A percentile compares a stretch with the other conserved stretches of the same genome.
These are phyloP conservation scores for Tieghemiomyces parasiticus DNA, from an alignment of 192 early-diverging fungal genomes.

Conservation along the genomic window DNA sequence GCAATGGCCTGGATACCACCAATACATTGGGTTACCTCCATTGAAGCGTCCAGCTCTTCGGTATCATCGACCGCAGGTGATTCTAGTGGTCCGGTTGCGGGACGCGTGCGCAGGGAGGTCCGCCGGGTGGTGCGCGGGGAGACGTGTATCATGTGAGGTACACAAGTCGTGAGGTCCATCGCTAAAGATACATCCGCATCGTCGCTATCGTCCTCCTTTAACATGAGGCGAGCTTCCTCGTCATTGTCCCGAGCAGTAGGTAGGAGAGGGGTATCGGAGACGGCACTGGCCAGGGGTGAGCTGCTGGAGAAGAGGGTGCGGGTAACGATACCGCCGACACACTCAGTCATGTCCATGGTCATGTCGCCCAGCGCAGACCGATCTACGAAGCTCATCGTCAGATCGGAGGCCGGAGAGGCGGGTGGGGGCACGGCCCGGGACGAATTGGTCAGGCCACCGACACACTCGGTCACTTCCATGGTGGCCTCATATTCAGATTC, in stretches of 20 bases:
- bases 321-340: background rate
- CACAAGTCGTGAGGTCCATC: background rate
- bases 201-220: background rate
- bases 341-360: constrained; percentile 5
- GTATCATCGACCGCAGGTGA: background rate
- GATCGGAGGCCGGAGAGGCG: background rate
- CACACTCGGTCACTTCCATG: constrained; percentile 6
- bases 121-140: background rate
- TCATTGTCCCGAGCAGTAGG: too few species aligned
- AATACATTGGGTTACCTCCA: constrained; percentile 6
- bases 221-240: too few species aligned
- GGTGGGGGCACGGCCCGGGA: too few species aligned
- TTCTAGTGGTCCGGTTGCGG: background rate
- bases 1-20: constrained; percentile 2
- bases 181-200: background rate
- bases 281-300: too few species aligned
- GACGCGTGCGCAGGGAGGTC: background rate
- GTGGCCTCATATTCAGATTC: background rate
- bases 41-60: too few species aligned
- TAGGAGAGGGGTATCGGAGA: too few species aligned
- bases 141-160: background rate
- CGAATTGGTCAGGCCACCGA: constrained; percentile 4
- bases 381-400: background rate
- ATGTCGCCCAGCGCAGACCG: background rate
- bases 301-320: background rate